Evolutionary conservation across 345 rosid genomes (phyloP).

Genomic region (Gossypium raimondii): DNA sequence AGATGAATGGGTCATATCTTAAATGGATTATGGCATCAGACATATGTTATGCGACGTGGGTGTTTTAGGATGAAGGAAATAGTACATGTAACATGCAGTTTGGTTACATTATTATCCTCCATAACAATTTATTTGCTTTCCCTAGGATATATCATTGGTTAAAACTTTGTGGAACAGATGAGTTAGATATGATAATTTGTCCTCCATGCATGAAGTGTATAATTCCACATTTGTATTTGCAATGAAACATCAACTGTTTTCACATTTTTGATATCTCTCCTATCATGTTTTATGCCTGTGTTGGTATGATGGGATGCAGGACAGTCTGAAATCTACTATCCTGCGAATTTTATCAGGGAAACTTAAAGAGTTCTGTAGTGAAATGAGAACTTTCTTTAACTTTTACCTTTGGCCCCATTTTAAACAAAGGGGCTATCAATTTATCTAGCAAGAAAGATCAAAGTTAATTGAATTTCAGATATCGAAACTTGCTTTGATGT

Average conservation of each 20-base stretch:
- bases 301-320: not conserved
- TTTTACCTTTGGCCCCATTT: not conserved
- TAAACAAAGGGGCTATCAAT: not conserved
- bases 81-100: not conserved
- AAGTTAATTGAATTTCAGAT: not conserved
- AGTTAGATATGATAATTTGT: not conserved
- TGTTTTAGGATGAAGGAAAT: not conserved
- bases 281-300: not conserved
- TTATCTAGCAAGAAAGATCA: constrained; percentile 8
- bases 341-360: not conserved
- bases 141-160: not conserved
- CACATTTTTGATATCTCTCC: not conserved
- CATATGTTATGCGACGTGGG: not conserved
- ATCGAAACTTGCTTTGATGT: not conserved
- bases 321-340: not conserved
- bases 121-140: not conserved
- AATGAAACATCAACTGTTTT: not conserved
- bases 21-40: not conserved
- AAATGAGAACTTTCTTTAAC: not conserved
- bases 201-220: not conserved
- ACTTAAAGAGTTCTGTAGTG: not conserved
- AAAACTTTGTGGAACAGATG: not conserved
- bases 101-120: not conserved
- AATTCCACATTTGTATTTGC: not conserved
- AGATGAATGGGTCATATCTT: constrained; percentile 4